phyloP scores from a whole-genome alignment of 2,329 filamentous ascomycete species.

The Botrytis hyacinthi region DNA sequence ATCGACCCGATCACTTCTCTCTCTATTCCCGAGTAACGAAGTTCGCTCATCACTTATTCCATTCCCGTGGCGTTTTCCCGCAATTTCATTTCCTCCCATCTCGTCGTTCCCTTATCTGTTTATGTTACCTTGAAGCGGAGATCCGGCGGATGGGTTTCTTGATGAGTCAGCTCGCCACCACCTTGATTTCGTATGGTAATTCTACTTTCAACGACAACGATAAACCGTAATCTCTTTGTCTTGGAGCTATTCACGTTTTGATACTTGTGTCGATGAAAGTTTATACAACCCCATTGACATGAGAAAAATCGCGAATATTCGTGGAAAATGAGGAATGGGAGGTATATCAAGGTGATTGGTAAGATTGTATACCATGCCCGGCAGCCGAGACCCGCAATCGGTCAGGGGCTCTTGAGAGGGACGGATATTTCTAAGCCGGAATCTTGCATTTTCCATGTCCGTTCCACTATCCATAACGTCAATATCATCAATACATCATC shows the following conservation, averaged over 20 bases:
- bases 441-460: not conserved
- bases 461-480: not conserved
- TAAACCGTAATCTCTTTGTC: not conserved
- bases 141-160: not conserved
- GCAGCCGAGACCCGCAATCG: not conserved
- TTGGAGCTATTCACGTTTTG: not conserved
- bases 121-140: not conserved
- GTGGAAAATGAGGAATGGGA: not conserved
- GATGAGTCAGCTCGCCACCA: constrained; percentile 9
- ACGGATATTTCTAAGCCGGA: constrained; percentile 2
- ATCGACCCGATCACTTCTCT: not conserved
- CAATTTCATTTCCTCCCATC: constrained; percentile 12
- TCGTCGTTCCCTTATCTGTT: not conserved
- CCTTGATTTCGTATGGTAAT: not conserved
- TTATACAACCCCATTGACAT: not conserved
- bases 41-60: constrained; percentile 26
- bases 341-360: not conserved
- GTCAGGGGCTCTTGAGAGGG: not conserved
- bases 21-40: constrained; percentile 27
- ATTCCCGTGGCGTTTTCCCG: not conserved
- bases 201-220: not conserved
- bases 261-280: not conserved
- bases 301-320: not conserved
- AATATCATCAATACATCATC: not conserved
- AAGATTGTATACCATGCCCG: not conserved